A percentile compares a stretch with the other conserved stretches of the same genome.
Conservation (phyloP, 2,329 filamentous ascomycete genomes). For the Myriosclerotinia scirpicola region DNA sequence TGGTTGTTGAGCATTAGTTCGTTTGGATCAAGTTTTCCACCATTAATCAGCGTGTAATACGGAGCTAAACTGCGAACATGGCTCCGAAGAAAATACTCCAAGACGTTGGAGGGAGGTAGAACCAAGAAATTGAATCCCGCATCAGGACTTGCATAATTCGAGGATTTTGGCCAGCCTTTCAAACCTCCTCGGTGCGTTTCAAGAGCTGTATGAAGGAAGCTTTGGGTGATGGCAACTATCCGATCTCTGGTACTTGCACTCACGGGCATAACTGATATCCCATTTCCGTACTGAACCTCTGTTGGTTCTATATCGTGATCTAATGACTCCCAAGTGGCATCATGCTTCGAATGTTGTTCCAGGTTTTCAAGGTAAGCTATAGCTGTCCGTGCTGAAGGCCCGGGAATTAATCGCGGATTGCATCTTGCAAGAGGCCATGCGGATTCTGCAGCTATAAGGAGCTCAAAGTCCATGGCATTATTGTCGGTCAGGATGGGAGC, state of each 20-base stretch:
- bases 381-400: constrained; percentile 50
- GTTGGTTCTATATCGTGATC: constrained; percentile 41
- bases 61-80: constrained; percentile 66
- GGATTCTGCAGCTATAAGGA: constrained; percentile 49
- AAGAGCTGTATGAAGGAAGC: constrained; percentile 68
- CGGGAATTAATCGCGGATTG: constrained; percentile 48
- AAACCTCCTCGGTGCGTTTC: constrained; percentile 59
- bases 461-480: constrained; percentile 49
- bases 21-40: constrained; percentile 63
- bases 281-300: constrained; percentile 25
- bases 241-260: constrained; percentile 59
- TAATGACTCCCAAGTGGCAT: constrained; percentile 49
- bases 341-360: constrained; percentile 51
- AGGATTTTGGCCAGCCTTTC: constrained; percentile 37
- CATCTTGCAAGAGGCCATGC: constrained; percentile 55
- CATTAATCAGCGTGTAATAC: constrained; percentile 63
- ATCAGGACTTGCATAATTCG: constrained; percentile 43
- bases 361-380: constrained; percentile 53
- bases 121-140: constrained; percentile 62
- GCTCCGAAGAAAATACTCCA: constrained; percentile 66
- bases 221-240: constrained; percentile 70
- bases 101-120: constrained; percentile 62
- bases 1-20: constrained; percentile 66
- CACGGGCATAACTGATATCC: constrained; percentile 47
- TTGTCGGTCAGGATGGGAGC: constrained; percentile 32